phyloP scores from a whole-genome alignment of 2,329 filamentous ascomycete species.

The Colletotrichum sp. region DNA sequence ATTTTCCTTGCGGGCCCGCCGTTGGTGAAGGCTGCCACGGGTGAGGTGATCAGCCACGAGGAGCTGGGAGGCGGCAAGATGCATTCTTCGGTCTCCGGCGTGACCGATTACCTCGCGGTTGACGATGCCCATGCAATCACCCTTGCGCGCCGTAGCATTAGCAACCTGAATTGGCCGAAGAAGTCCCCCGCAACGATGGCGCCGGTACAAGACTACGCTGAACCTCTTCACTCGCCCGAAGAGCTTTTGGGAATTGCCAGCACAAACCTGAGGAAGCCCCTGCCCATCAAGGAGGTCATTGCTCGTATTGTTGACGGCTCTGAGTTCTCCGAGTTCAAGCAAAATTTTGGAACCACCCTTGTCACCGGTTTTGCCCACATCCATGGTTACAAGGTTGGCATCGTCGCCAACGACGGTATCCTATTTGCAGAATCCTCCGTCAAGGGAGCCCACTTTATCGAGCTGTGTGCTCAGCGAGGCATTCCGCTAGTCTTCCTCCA shows the following conservation, averaged over 20 bases:
- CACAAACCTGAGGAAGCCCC: slow-evolving; percentile 84
- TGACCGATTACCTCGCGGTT: slow-evolving; percentile 94
- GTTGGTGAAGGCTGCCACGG: slow-evolving; percentile 93
- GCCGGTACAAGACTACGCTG: slow-evolving; percentile 58
- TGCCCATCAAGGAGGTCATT: slow-evolving; percentile 89
- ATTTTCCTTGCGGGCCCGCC: slow-evolving; percentile 96
- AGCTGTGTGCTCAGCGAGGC: slow-evolving; percentile 88
- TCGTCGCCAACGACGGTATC: slow-evolving; percentile 95
- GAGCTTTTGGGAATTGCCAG: slow-evolving; percentile 90
- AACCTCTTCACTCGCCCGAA: slow-evolving; percentile 79
- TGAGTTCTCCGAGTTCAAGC: slow-evolving; percentile 93
- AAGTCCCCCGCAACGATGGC: slow-evolving; percentile 42
- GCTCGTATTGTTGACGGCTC: slow-evolving; percentile 91
- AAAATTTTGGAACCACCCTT: slow-evolving; percentile 84
- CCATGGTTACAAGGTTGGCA: slow-evolving; percentile 88
- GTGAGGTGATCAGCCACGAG: slow-evolving; percentile 88
- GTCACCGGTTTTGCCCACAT: slow-evolving; percentile 92
- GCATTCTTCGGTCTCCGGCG: slow-evolving; percentile 89
- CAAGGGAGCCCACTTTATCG: slow-evolving; percentile 96
- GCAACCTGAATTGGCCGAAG: slow-evolving; percentile 87
- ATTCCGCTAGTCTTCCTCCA: slow-evolving; percentile 93
- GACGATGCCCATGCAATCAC: slow-evolving; percentile 92
- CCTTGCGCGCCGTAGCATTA: slow-evolving; percentile 81
- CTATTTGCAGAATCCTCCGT: slow-evolving; percentile 87
- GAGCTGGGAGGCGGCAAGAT: slow-evolving; percentile 89